Evolutionary conservation across 73 alveolate species (phyloP).

Genomic region (Effrenium voratum): DNA sequence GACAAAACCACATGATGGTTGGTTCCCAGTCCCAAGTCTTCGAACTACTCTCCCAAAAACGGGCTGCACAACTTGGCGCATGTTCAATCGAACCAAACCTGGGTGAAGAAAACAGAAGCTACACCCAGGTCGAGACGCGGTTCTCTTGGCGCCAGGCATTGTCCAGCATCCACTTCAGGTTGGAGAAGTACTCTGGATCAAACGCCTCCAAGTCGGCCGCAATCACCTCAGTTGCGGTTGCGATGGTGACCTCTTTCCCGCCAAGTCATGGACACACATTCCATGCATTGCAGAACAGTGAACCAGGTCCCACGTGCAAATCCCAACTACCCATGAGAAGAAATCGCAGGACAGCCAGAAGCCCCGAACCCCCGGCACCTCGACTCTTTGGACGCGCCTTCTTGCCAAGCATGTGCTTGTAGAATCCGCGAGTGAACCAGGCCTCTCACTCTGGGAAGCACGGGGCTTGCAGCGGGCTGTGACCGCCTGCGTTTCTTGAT

Average conservation of each 20-base stretch:
- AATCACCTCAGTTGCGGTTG: slow-evolving; percentile 95
- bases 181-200: slow-evolving; percentile 98
- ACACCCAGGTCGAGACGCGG: neutral
- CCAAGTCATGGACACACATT: neutral
- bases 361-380: neutral
- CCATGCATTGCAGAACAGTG: no score
- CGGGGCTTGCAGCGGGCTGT: no score
- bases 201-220: slow-evolving; percentile 99
- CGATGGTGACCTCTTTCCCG: neutral
- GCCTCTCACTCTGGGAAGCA: slow-evolving; percentile 12
- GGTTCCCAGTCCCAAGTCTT: no score
- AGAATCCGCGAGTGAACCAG: slow-evolving; percentile 85
- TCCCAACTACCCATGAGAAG: no score
- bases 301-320: no score
- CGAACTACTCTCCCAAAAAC: no score
- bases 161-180: slow-evolving; percentile 96
- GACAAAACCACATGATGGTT: no score
- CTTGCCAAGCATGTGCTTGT: slow-evolving; percentile 94
- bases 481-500: no score
- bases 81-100: neutral
- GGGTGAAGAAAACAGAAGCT: neutral
- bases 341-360: no score
- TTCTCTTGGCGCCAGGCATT: neutral
- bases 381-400: slow-evolving; percentile 5
- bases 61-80: no score